Conservation (phyloP, 257 asterid genomes). For the Fraxinus quadrangulata region DNA sequence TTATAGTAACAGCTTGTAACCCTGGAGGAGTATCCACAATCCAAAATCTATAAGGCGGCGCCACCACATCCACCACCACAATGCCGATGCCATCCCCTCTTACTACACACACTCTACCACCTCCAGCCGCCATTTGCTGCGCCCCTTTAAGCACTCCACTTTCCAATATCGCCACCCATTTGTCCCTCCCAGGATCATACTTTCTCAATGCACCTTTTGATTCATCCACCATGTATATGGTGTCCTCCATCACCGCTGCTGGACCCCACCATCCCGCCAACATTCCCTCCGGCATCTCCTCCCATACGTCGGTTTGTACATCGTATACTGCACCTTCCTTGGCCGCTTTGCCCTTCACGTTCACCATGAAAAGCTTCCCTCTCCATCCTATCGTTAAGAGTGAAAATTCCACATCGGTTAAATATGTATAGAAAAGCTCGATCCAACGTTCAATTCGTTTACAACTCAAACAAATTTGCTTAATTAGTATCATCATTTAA, state of each 20-base stretch:
- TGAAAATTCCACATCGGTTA: too few relatives aligned
- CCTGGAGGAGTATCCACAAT: conserved; percentile 62
- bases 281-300: conserved; percentile 88
- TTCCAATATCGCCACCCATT: conserved; percentile 56
- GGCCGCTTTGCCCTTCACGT: conserved; percentile 65
- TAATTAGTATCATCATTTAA: too few relatives aligned
- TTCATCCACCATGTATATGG: conserved; percentile 63
- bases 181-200: conserved; percentile 50
- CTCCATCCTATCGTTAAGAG: conserved; percentile 52
- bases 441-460: too few relatives aligned
- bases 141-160: conserved; percentile 50
- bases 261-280: conserved; percentile 80
- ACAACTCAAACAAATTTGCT: too few relatives aligned
- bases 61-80: conserved; percentile 67
- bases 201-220: conserved; percentile 51
- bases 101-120: conserved; percentile 66
- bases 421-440: too few relatives aligned
- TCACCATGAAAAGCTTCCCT: conserved; percentile 84
- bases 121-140: conserved; percentile 51
- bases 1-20: conserved; percentile 47
- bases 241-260: conserved; percentile 74
- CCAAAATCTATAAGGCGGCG: conserved; percentile 42
- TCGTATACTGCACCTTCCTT: conserved; percentile 70
- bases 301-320: conserved; percentile 49
- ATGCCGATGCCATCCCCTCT: conserved; percentile 41